Evolutionary conservation across 2,329 filamentous ascomycete species (phyloP).

Genomic region (Juglanconis sp.): DNA sequence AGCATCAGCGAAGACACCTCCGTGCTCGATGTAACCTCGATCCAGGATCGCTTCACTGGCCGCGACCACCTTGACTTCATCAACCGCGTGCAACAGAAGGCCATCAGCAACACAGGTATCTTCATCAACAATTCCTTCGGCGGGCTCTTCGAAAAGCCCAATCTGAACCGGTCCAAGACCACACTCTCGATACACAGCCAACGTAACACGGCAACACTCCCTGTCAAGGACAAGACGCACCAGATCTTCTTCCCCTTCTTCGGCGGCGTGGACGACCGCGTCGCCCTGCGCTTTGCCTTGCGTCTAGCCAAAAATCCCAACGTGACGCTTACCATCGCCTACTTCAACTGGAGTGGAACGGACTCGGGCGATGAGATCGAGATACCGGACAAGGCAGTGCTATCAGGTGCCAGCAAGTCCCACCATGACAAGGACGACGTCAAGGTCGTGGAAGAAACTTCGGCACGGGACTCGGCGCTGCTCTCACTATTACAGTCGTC

Average conservation of each 20-base stretch:
- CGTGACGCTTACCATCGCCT: constrained; percentile 73
- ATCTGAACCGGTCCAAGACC: constrained; percentile 48
- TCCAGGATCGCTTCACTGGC: constrained; percentile 58
- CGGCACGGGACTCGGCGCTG: constrained; percentile 33
- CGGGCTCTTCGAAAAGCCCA: constrained; percentile 34
- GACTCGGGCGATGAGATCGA: constrained; percentile 23
- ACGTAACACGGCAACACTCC: constrained; percentile 49
- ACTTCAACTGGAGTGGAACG: constrained; percentile 42
- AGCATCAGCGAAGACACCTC: constrained; percentile 63
- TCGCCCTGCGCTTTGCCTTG: constrained; percentile 75
- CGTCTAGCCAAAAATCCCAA: constrained; percentile 78
- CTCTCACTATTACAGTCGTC: constrained; percentile 32
- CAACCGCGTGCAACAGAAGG: constrained; percentile 59
- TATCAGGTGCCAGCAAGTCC: constrained; percentile 17
- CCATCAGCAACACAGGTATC: constrained; percentile 68
- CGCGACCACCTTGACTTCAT: constrained; percentile 72
- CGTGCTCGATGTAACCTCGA: constrained; percentile 37
- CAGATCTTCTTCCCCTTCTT: constrained; percentile 87
- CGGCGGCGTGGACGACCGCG: constrained; percentile 76
- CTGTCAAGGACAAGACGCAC: constrained; percentile 67
- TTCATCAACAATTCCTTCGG: constrained; percentile 67
- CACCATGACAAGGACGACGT: constrained; percentile 23
- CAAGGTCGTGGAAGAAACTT: constrained; percentile 26
- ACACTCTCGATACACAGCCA: constrained; percentile 56
- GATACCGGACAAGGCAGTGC: constrained; percentile 18